Evolutionary conservation across 2,329 filamentous ascomycete species (phyloP), one percentile per base, ranked within the genome.

Genomic region (Hypocrella siamensis): DNA sequence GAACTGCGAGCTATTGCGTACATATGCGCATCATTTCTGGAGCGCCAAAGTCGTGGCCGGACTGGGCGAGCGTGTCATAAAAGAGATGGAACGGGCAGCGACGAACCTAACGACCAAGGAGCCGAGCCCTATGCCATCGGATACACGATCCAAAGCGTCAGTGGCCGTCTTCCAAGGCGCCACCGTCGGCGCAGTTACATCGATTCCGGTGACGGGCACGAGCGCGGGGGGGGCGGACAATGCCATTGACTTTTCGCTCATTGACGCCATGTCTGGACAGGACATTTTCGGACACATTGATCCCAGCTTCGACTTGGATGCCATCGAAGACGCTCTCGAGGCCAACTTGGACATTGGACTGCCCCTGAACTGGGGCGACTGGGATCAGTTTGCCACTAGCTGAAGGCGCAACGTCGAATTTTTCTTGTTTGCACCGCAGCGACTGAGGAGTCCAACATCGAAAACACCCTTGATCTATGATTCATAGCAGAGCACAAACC

Each of bases 1-100:
- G 28, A 67, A 70, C 26, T 70, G 68, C 9, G 55, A 61, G 3
- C 54, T 70, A 21, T 51, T 77, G 4, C 57, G 62, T 16, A 53
- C 58, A 11, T 60, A 72, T 33, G 61, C 64, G n/a, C 58, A 65
- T 26, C 61, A 64, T n/a, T 77, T 70, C 45, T 70, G 65, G 56
- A 69, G 64, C 42, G 61, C 68, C 2, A 58, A 58, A 12, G 61
- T 71, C 3, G 67, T 71, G 17, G 65, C 65, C 0, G 58, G 60
- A 0, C 55, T 74, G 14, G 68, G 69, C 2, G 65, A 70, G 36
- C 53, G 66, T 7, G 67, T 73, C 0, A 44, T 71, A 25, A 56
- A 56, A 30, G 67, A 72, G 41, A 68, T 74, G 61, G 65, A 67
- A 40, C 60, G 66, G 28, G 63, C 66, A 1, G 63, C 63, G 1